Evolutionary conservation across 305 asterid species (phyloP).

Genomic region (Fraxinus paxiana): DNA sequence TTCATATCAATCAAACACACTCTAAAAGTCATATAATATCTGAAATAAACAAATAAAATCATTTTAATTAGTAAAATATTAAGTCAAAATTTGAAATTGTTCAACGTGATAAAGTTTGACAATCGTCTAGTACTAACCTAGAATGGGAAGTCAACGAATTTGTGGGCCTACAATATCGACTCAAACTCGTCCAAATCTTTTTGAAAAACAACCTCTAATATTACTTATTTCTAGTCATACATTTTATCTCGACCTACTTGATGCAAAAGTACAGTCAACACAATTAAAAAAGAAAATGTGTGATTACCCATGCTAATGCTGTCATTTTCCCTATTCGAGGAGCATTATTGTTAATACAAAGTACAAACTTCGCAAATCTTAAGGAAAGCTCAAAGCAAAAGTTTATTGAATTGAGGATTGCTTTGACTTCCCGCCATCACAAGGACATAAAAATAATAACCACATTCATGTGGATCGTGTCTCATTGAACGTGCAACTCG

Average conservation of each 20-base stretch:
- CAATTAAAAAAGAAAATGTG: background rate
- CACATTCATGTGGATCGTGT: background rate
- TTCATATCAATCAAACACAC: too few species aligned
- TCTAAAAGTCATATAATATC: background rate
- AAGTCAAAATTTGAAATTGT: background rate
- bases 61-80: background rate
- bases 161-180: background rate
- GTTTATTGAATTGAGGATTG: constrained; percentile 28
- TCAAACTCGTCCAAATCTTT: background rate
- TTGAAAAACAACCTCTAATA: background rate
- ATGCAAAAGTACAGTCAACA: background rate
- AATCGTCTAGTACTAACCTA: background rate
- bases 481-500: background rate
- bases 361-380: constrained; percentile 38
- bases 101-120: background rate
- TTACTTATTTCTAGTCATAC: constrained; percentile 6
- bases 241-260: background rate
- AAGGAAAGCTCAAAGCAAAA: constrained; percentile 40
- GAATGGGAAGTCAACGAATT: background rate
- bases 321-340: background rate
- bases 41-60: background rate
- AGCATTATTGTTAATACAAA: background rate
- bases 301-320: background rate
- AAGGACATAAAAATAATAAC: constrained; percentile 1
- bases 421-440: constrained; percentile 28